Conservation (phyloP, 2,329 filamentous ascomycete species). For the Colletotrichum acutatum region DNA sequence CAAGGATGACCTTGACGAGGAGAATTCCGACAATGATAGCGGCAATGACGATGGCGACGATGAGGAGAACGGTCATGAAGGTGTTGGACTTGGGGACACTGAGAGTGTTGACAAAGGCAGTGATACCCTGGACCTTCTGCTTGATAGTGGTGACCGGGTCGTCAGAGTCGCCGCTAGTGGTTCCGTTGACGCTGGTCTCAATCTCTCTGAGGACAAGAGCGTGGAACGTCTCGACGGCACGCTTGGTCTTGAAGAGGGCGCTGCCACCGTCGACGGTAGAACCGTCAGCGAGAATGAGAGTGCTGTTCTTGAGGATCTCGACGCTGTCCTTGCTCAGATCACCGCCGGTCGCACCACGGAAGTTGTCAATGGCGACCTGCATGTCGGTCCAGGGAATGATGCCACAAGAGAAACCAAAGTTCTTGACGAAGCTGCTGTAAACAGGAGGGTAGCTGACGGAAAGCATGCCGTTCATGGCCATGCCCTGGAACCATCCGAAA, state of each 20-base stretch:
- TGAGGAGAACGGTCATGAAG: constrained; percentile 93
- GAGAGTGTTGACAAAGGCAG: constrained; percentile 85
- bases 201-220: constrained; percentile 65
- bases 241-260: constrained; percentile 46
- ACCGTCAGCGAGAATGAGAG: constrained; percentile 75
- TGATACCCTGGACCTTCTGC: constrained; percentile 76
- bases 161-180: constrained; percentile 41
- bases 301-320: constrained; percentile 78
- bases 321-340: constrained; percentile 87
- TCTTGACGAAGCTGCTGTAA: constrained; percentile 90
- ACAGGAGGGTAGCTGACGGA: constrained; percentile 88
- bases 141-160: constrained; percentile 37
- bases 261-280: constrained; percentile 54
- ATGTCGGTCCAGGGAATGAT: constrained; percentile 85
- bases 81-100: constrained; percentile 89
- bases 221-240: constrained; percentile 58
- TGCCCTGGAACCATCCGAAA: constrained; percentile 89
- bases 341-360: constrained; percentile 83
- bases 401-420: constrained; percentile 92
- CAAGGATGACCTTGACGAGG: constrained; percentile 90
- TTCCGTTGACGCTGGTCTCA: constrained; percentile 56
- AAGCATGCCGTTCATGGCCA: constrained; percentile 97
- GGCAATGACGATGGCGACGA: constrained; percentile 89
- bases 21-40: constrained; percentile 87
- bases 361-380: constrained; percentile 85